Evolutionary conservation across 108 stramenopile species (phyloP).

Genomic region (Schizochytrium sp.): DNA sequence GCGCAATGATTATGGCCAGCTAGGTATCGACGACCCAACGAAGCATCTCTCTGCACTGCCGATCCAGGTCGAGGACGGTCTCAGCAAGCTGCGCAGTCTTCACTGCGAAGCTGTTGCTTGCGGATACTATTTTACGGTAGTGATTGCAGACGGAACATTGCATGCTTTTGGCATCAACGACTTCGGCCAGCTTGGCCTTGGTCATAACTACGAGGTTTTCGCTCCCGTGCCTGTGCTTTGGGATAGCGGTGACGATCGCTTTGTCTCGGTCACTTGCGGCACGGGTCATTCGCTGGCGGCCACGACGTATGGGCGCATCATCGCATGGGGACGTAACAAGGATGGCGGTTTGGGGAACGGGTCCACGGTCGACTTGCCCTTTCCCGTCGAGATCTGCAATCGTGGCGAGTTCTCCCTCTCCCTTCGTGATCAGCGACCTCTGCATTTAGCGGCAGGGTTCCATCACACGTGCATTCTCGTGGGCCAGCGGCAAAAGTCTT

Average conservation of each 20-base stretch:
- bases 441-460: neutral
- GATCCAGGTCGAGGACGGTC: neutral
- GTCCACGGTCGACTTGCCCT: neutral
- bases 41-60: neutral
- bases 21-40: neutral
- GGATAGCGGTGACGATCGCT: neutral
- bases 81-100: conserved; percentile 15
- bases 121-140: neutral
- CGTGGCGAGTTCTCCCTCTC: neutral
- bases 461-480: conserved; percentile 10
- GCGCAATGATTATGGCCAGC: neutral
- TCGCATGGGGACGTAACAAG: conserved; percentile 9
- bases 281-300: conserved; percentile 10
- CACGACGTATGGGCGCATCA: neutral
- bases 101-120: neutral
- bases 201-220: neutral
- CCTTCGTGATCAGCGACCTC: neutral
- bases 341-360: neutral
- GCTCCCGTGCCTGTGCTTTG: neutral
- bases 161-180: conserved; percentile 1
- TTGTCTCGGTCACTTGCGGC: neutral
- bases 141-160: neutral
- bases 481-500: neutral
- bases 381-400: conserved; percentile 1
- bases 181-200: neutral